Evolutionary conservation across 208 protist genomes (phyloP), one percentile per base, ranked within the genome.

Genomic region (Crithidia brevicula): DNA sequence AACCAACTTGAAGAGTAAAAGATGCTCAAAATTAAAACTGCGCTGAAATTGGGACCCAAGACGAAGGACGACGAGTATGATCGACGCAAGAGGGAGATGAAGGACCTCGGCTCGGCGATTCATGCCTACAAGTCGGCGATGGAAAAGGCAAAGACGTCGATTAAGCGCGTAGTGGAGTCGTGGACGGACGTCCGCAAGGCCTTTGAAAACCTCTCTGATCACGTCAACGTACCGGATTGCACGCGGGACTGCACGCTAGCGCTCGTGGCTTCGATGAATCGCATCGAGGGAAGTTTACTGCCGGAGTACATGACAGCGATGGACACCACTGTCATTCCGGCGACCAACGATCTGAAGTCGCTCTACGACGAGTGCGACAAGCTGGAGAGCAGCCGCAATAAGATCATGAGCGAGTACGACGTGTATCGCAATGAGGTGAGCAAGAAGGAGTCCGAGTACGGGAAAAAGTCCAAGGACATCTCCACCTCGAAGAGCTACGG

Each of bases 371-470:
- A 88, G 67, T 88, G 80, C 64, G 52, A 43, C 25, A 72, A 71
- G 50, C 68, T 85, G 46, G 82, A 86, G 20, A 46, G 40, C n/a
- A 68, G 80, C 33, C 72, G 85, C 45, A 76, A 61, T 36, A 85
- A 79, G 49, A 6, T 75, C 27, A 82, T 85, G 76, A 53, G 75
- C 27, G 69, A 88, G 67, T 91, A 84, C 57, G 81, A 88, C 70
- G 50, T 77, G 7, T 85, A 91, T 66, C 70, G 82, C 52, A 60
- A 80, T 11, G 61, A 83, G 40, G 83, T 87, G 28, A 8, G 30
- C 13, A 84, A 89, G 43, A 85, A 85, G 45, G 80, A 88, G 34
- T 40, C 36, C 4, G 68, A 85, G 53, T 87, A 89, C 65, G 33
- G 53, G 22, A 78, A 83, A 13, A 88, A 88, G 54, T 69, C 67